phyloP scores from a whole-genome alignment of 306 rosid species.

The Cucurbita moschata region DNA sequence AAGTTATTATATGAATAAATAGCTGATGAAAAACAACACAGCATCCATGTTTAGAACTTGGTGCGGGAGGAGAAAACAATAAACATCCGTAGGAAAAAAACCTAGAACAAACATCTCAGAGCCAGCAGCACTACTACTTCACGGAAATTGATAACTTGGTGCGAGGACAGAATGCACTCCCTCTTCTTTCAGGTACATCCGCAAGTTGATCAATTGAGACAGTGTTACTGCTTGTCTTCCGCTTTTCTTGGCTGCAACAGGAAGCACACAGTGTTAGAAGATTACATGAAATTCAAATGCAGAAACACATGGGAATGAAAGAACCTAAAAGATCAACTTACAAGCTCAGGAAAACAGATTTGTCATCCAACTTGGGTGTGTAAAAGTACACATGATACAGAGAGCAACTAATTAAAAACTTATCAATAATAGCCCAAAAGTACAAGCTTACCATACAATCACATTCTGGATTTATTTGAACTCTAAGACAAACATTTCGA shows the following conservation, averaged over 20 bases:
- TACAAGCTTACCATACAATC: neutral
- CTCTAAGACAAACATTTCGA: neutral
- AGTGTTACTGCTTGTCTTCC: slow-evolving; percentile 65
- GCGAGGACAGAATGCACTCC: neutral
- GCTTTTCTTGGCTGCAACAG: slow-evolving; percentile 85
- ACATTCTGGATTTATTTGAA: neutral
- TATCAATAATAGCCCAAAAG: too few relatives aligned
- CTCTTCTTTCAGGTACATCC: neutral
- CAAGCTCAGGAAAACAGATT: neutral
- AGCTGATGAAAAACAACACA: neutral
- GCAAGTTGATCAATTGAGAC: neutral
- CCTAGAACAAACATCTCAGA: neutral
- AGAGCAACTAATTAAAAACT: too few relatives aligned
- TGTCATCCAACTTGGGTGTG: too few relatives aligned
- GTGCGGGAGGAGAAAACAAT: neutral
- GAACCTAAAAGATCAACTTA: too few relatives aligned
- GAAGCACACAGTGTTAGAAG: slow-evolving; percentile 3
- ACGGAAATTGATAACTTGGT: neutral
- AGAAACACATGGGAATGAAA: neutral
- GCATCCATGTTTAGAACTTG: neutral
- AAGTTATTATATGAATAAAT: neutral
- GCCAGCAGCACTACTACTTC: neutral
- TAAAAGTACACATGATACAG: too few relatives aligned
- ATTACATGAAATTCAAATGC: neutral
- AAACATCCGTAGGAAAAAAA: neutral